These are phyloP conservation scores for Trypanosomatidae sp. DNA, from an alignment of 208 protist species.

Conservation along the genomic window DNA sequence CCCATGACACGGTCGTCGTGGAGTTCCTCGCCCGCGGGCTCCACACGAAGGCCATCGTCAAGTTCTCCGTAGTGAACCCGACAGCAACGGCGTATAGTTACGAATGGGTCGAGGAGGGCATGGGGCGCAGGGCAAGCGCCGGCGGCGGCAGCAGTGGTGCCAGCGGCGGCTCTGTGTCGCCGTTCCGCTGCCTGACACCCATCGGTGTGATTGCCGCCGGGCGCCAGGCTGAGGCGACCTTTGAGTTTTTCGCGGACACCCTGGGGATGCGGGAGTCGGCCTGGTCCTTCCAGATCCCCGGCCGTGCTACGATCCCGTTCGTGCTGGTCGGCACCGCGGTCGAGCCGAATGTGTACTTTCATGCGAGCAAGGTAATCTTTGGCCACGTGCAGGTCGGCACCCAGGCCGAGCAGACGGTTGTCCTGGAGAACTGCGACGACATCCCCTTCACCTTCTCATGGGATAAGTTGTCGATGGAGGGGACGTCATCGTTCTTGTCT, in stretches of 20 bases:
- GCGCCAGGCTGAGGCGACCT: conserved; percentile 94
- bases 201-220: conserved; percentile 79
- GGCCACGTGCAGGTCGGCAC: conserved; percentile 86
- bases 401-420: conserved; percentile 66
- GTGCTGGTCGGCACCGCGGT: conserved; percentile 92
- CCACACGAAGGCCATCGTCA: conserved; percentile 80
- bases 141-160: background rate
- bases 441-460: conserved; percentile 94
- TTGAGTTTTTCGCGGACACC: conserved; percentile 94
- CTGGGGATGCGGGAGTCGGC: conserved; percentile 82
- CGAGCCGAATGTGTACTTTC: conserved; percentile 94
- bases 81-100: conserved; percentile 92
- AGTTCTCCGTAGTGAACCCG: conserved; percentile 97
- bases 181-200: conserved; percentile 91
- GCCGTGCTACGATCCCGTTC: conserved; percentile 89
- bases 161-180: conserved; percentile 29
- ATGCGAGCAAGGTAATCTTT: conserved; percentile 91
- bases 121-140: conserved; percentile 1
- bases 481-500: conserved; percentile 48
- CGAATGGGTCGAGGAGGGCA: conserved; percentile 84
- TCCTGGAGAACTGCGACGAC: conserved; percentile 94
- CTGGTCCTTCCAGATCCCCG: conserved; percentile 93
- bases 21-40: conserved; percentile 93
- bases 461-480: conserved; percentile 60
- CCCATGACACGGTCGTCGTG: conserved; percentile 68